These are phyloP conservation scores for Claviceps maximensis DNA, from an alignment of 2,329 filamentous ascomycete species.

Conservation along the genomic window DNA sequence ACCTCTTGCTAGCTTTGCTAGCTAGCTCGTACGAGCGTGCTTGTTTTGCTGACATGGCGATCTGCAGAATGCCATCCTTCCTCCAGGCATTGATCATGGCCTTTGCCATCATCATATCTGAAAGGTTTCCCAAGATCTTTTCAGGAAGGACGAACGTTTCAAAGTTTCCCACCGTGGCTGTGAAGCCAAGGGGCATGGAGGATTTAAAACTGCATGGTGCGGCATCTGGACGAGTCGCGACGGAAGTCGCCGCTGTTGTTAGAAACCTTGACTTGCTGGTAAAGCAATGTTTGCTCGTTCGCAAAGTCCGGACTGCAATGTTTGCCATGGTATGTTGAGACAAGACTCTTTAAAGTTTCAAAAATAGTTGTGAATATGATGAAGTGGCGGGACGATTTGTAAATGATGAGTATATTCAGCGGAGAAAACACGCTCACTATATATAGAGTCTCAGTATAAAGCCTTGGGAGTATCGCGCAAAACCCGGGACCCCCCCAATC, in stretches of 20 bases:
- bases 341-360: neutral
- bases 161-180: conserved; percentile 16
- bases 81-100: conserved; percentile 29
- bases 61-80: conserved; percentile 32
- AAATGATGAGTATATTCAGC: neutral
- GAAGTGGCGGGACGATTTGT: neutral
- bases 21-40: conserved; percentile 23
- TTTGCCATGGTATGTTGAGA: conserved; percentile 2
- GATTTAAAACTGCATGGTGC: neutral
- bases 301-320: neutral
- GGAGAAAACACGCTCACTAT: neutral
- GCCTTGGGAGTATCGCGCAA: neutral
- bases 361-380: neutral
- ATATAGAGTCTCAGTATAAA: neutral
- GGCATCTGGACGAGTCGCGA: neutral
- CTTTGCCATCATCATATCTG: conserved; percentile 24
- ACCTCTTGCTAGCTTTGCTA: conserved; percentile 22
- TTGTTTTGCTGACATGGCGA: conserved; percentile 25
- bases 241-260: neutral
- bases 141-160: conserved; percentile 30
- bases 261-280: neutral
- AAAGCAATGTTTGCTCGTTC: neutral
- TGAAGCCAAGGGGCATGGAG: conserved; percentile 16
- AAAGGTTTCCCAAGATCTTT: conserved; percentile 19
- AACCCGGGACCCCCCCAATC: neutral